Evolutionary conservation across 768 basidiomycete species (phyloP), one percentile per base, ranked within the genome.

Genomic region (Lentinula sp.): DNA sequence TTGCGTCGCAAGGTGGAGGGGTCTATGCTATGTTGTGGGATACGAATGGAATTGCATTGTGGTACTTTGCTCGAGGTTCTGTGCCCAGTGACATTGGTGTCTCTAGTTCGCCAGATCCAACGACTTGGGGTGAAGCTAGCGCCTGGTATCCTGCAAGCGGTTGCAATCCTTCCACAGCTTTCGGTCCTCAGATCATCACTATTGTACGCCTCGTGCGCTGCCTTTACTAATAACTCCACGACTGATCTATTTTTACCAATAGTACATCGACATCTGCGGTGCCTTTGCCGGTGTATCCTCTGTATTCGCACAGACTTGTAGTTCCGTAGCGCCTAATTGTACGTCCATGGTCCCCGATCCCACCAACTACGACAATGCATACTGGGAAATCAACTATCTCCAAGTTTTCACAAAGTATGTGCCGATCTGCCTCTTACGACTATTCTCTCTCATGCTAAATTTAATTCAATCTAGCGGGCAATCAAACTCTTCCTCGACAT

Each of bases 21-120:
- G 86, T 87, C 59, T 88, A 84, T 68, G 83, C 82, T 52, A 83
- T 79, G 79, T 73, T 73, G 53, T 86, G 85, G 85, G 78, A 78
- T 68, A 70, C 73, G 62, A 64, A 69, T 49, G 87, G 86, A 46
- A 81, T 88, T 65, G 72, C 77, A 28, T 69, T 86, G 60, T 87
- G 75, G 75, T 88, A 79, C 73, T 60, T 90, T 73, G 75, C 79
- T 12, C 79, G 88, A 57, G 69, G 69, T 59, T 73, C 74, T 39
- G 83, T 87, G 63, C 87, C 87, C 33, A 63, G 70, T 52, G 86
- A 90, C 67, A 83, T 90, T 70, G 76, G 75, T 20, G 73, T 72
- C 16, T 76, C 79, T 39, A 66, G 4, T 28, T 48, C 76, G 33
- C 87, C 87, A 13, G 73, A 81, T 62, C 88, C 88, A 4, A 68